Evolutionary conservation across 2,329 filamentous ascomycete species (phyloP), one percentile per base, ranked within the genome.

Genomic region (Beauveria scarabaeidicola): DNA sequence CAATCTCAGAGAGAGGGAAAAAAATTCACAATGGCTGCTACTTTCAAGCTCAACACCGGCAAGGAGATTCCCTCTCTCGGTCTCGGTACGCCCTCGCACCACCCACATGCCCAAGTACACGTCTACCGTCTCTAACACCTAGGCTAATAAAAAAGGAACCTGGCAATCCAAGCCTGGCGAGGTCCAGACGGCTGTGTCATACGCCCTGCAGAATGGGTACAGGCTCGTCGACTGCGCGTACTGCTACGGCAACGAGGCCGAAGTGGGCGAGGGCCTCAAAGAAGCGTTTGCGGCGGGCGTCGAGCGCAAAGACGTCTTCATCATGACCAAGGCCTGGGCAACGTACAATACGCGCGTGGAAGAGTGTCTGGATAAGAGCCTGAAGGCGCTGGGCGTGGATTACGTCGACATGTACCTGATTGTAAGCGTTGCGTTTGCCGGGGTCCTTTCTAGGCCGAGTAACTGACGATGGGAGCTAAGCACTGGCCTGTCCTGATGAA

Each of bases 401-500:
- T 93, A 95, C 70, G 81, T 95, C 5, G 91, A 95, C 70, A 77
- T 95, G 60, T 91, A 84, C 70, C 79, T 95, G 41, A 82, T 95
- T 60, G 76, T 78, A 63, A 65, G 75, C 9, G 2, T 4, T 15
- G 5, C 19, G 19, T 10, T 8, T 13, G 10, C 3, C 11, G 29
- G 29, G n/a, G n/a, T n/a, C 29, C 10, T 11, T 32, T 15, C 11
- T 36, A 2, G 11, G 19, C 9, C 38, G 9, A 21, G 47, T 13
- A 17, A 21, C 43, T 56, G 17, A 56, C 27, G 3, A 32, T 9
- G 36, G 3, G 11, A 23, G 17, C 52, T n/a, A 52, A 79, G 77
- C 90, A 96, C 76, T 94, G 90, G 89, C 88, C 89, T 6, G 77
- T 91, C 50, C 84, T 88, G 53, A 86, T 92, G 84, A 93, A 92